Base-by-base conservation (phyloP, 2,329 filamentous ascomycete species). In the Colletotrichum eleusines region DNA sequence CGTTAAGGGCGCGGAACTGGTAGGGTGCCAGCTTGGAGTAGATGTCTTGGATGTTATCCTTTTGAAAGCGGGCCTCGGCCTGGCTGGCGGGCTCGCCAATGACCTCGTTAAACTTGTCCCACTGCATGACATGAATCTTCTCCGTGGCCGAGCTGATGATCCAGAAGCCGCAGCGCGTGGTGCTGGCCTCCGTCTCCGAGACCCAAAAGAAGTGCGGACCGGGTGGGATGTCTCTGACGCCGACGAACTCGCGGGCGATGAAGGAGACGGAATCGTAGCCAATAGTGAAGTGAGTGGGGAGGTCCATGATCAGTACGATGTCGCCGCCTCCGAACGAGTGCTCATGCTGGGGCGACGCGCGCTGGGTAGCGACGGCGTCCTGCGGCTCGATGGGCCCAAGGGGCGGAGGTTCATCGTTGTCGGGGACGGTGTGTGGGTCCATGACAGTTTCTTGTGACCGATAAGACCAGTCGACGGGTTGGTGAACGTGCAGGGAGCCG, bases 181-280 rank as follows among this genome's bases (percentile, higher is more conserved):
- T 86, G 23, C 83, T 80, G 23, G 81, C 81, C 2, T 81, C 80
- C 0, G 84, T 82, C 28, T 87, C 82, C 2, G 88, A 82, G 35
- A 86, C 84, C 88, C 88, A 91, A 68, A 90, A 81, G 69, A 91
- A 86, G 76, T 91, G 89, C 18, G 85, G 77, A 0, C 89, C 89
- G 0, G 81, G 76, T 0, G 88, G 87, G 33, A 91, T 80, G 65
- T 88, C 82, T 28, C 84, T 84, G 68, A 91, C 81, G 26, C 89
- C 89, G 9, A 80, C 79, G 73, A 90, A 87, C 28, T 83, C 78
- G 50, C 78, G 80, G 6, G 82, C 82, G 20, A 82, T 84, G 72
- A 88, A 83, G 2, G 84, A 84, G 55, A 85, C 76, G 2, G 83
- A 80, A 74, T 90, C 88, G 74, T 85, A 87, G 54, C 87, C 87